Evolutionary conservation across 2,329 filamentous ascomycete genomes (phyloP), one percentile per base, ranked within the genome.

Genomic region (Exserohilum rostratum): DNA sequence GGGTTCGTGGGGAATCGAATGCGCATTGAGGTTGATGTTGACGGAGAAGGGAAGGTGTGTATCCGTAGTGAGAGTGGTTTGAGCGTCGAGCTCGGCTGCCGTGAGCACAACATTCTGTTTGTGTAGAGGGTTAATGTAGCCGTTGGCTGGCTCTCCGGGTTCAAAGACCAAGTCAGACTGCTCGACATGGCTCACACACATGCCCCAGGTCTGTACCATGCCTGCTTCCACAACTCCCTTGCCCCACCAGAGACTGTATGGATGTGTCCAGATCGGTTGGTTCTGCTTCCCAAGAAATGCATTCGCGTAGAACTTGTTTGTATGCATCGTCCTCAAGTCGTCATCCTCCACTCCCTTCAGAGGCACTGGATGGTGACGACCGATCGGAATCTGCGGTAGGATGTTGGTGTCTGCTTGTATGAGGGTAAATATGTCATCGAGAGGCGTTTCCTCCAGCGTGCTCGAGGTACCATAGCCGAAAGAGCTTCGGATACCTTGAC

Each of bases 51-150:
- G 81, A 48, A 79, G 74, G 20, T 83, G 76, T 0, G 80, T 78
- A 50, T 85, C 81, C 0, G 80, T 80, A 0, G 78, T 83, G 20
- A 88, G 70, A 6, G 78, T 74, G 0, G 90, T 91, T 11, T 77
- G 80, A 2, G 76, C 67, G 3, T 82, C 84, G 7, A 98, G 82
- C 68, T 96, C 91, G 13, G 79, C 77, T 1, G 93, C 93, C 0
- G 91, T 95, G 9, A 98, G 77, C 25, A 91, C 84, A 27, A 98
- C 71, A 1, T 90, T 91, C 67, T 96, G 89, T 22, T 96, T 89
- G 0, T 90, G 90, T 33, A 46, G 30, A 38, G 93, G 92, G 65
- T 91, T 95, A 69, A 89, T 83, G 65, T 90, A 97, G 70, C 71
- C 68, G 18, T 58, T 64, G 2, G 67, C 50, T 20, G 82, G 66